phyloP scores from a whole-genome alignment of 1,284 basidiomycete species.

The Kwoniella shivajii region DNA sequence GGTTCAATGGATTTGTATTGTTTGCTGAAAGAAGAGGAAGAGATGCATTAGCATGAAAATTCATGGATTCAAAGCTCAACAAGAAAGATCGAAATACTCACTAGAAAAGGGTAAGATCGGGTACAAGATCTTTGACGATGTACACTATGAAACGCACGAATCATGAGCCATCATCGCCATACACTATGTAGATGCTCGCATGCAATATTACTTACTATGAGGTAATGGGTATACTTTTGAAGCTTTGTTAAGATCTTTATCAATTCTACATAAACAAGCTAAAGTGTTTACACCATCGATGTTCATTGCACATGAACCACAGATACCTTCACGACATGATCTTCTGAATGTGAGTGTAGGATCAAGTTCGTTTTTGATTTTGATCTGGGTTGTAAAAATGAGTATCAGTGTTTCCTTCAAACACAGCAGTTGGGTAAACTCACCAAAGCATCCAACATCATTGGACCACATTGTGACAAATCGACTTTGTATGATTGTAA shows the following conservation, averaged over 20 bases:
- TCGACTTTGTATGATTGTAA: slow-evolving; percentile 92
- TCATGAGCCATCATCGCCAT: background rate
- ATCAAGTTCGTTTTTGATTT: slow-evolving; percentile 99
- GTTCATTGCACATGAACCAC: slow-evolving; percentile 99
- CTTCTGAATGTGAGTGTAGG: slow-evolving; percentile 95
- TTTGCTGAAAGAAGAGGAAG: slow-evolving; percentile 77
- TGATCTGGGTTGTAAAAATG: slow-evolving; percentile 66
- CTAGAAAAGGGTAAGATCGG: slow-evolving; percentile 60
- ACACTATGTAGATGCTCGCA: background rate
- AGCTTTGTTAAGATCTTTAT: slow-evolving; percentile 70
- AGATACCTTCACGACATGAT: slow-evolving; percentile 97
- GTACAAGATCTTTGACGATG: slow-evolving; percentile 97
- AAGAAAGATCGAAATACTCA: slow-evolving; percentile 15
- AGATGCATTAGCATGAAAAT: background rate
- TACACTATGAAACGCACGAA: slow-evolving; percentile 68
- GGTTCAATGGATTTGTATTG: slow-evolving; percentile 99
- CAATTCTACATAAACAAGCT: slow-evolving; percentile 94
- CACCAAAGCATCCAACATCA: slow-evolving; percentile 68
- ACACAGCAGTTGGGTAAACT: slow-evolving; percentile 21
- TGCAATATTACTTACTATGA: slow-evolving; percentile 71
- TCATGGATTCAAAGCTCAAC: too few relatives aligned
- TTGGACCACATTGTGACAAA: slow-evolving; percentile 92
- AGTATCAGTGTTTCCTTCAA: too few relatives aligned
- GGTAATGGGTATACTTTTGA: slow-evolving; percentile 97
- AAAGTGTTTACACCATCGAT: slow-evolving; percentile 97